Base-by-base conservation (phyloP, 495 filamentous ascomycete species). In the Penicillium pancosmium region DNA sequence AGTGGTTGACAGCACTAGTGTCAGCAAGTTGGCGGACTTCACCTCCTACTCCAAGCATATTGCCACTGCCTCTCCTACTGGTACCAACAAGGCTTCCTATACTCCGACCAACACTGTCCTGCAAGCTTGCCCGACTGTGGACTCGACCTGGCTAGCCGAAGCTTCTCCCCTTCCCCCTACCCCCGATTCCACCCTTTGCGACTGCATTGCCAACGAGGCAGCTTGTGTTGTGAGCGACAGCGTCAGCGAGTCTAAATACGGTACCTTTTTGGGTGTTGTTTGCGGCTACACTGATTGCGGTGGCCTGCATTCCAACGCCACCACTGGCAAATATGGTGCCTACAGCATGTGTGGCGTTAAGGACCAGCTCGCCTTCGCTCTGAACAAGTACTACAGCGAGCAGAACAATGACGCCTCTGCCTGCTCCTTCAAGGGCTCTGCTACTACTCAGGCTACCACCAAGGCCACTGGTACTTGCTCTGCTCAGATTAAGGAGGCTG, bases 261-360 rank as follows among this genome's bases (percentile, higher is more conserved):
- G 79, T 33, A 74, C 78, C 2, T 82, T 96, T 46, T 95, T 98
- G 74, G 79, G 76, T 65, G 80, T 77, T 55, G 82, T 97, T 68
- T 98, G 94, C 74, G 84, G 85, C 55, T 65, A 72, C 56, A 81
- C 73, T 35, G 77, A 81, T 56, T 96, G 94, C 77, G 73, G 71
- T 7, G 93, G 91, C 41, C 88, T 98, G 70, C 72, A 72, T 46
- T 75, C 80, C 62, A 91, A 97, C 70, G 82, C 78, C 13, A 85
- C 84, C 50, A 84, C 80, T 19, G 94, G 92, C 50, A 77, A 77
- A 21, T 98, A 95, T 71, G 94, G 94, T 50, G 86, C 91, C 6
- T 98, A 92, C 78, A 85, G 86, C 73, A 95, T 96, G 90, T 98
- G 94, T 81, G 82, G 81, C 63, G 59, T 85, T 62, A 84, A 80